Conservation (phyloP, 2,329 filamentous ascomycete genomes). For the Xylaria sp. region DNA sequence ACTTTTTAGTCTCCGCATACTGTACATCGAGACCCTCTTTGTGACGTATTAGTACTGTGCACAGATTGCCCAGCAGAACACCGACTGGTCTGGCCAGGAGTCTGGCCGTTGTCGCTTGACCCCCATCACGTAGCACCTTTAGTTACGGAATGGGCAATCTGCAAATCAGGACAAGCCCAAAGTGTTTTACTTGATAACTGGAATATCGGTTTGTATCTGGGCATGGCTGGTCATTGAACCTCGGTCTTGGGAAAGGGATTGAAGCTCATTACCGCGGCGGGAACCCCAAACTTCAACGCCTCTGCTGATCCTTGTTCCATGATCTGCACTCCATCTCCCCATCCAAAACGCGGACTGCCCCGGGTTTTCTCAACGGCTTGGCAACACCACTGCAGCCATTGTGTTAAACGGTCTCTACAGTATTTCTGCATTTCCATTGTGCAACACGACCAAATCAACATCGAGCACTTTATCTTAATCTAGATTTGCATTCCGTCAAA, state of each 20-base stretch:
- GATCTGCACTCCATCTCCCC: constrained; percentile 31
- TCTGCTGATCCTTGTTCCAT: constrained; percentile 30
- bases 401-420: constrained; percentile 6
- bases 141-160: neutral
- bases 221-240: neutral
- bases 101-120: neutral
- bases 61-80: neutral
- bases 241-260: constrained; percentile 13
- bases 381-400: constrained; percentile 7
- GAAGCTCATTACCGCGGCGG: constrained; percentile 15
- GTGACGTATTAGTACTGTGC: constrained; percentile 2
- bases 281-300: constrained; percentile 19
- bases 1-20: neutral
- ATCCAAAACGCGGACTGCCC: constrained; percentile 31
- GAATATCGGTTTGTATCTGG: neutral
- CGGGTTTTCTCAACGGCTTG: constrained; percentile 3
- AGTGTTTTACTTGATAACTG: neutral
- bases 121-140: neutral
- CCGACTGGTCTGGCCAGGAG: neutral
- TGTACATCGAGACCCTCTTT: neutral
- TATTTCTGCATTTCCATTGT: neutral
- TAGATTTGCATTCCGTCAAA: neutral
- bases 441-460: neutral
- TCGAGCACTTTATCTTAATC: neutral
- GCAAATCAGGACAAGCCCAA: neutral